Evolutionary conservation across 768 basidiomycete genomes (phyloP), one percentile per base, ranked within the genome.

Genomic region (Boletus pseudo-olivaceus): DNA sequence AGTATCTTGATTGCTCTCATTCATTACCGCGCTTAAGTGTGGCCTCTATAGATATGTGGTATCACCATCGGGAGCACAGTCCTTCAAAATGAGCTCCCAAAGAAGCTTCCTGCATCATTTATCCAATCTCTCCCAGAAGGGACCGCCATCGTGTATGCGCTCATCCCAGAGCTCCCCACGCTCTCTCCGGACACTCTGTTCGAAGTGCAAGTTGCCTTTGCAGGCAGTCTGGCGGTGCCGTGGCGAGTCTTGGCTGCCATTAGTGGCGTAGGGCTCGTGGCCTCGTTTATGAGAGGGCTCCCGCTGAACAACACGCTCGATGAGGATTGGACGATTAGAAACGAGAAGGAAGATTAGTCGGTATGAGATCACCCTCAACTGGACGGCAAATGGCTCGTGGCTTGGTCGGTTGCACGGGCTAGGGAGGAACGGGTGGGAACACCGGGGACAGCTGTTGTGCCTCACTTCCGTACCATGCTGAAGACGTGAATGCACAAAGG

Each of bases 41-140:
- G 5, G 2, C 7, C 4, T 38, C 17, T 1, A 9, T 64, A 82
- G 74, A 69, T 71, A 8, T 79, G 80, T 75, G 82, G 82, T 7
- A 67, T 82, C 47, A 70, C 76, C 0, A 72, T 84, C 50, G 75
- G 77, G 6, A 69, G 73, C 12, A 73, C 76, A 0, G 70, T 83
- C 41, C 70, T 84, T 2, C 77, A 80, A 57, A 84, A 82, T 59
- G 53, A 75, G 48, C 74, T 84, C 12, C 62, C 62, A 5, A 67
- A 62, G 32, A 62, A 61, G 4, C 74, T 84, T 0, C 81, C 82
- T 0, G 39, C 47, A 0, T 67, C 58, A 0, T 80, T 80, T 53
- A 33, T 70, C 9, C 41, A 60, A 1, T 62, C 65, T 27, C 66
- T 78, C 55, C 71, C 73, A 0, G 50, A 62, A 17, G 76, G 74